Conservation (phyloP, 2,329 filamentous ascomycete species). For the Colletotrichum scovillei region DNA sequence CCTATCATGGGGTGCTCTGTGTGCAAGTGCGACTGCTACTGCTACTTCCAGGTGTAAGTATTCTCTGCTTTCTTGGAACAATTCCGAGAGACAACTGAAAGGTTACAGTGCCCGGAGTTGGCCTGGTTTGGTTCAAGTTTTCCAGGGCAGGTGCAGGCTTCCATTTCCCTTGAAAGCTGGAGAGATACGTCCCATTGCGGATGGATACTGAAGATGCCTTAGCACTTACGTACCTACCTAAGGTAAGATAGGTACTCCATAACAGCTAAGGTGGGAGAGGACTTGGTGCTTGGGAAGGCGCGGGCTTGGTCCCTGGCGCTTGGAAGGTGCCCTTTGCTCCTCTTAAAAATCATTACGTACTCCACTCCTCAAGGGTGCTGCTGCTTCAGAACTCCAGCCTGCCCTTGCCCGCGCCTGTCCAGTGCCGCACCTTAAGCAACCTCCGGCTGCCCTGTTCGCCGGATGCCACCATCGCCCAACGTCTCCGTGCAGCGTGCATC, state of each 20-base stretch:
- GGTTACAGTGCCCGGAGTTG: not conserved
- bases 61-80: not conserved
- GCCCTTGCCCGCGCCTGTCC: not conserved
- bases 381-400: not conserved
- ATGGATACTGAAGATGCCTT: not conserved
- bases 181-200: not conserved
- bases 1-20: no score
- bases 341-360: not conserved
- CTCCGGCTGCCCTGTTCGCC: not conserved
- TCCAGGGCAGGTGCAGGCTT: not conserved
- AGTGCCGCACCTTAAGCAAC: not conserved
- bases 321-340: constrained; percentile 3
- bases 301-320: not conserved
- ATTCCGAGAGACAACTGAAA: not conserved
- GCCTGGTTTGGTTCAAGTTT: not conserved
- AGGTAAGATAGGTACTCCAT: not conserved
- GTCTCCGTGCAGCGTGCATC: not conserved
- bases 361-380: not conserved
- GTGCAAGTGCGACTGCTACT: not conserved
- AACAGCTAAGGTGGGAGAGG: no score
- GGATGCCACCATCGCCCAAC: not conserved
- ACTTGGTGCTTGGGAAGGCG: not conserved
- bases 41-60: no score
- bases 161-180: not conserved
- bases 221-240: not conserved